Evolutionary conservation across 177 flowering plant genomes (phyloP).

Genomic region (Vitis hybrid): DNA sequence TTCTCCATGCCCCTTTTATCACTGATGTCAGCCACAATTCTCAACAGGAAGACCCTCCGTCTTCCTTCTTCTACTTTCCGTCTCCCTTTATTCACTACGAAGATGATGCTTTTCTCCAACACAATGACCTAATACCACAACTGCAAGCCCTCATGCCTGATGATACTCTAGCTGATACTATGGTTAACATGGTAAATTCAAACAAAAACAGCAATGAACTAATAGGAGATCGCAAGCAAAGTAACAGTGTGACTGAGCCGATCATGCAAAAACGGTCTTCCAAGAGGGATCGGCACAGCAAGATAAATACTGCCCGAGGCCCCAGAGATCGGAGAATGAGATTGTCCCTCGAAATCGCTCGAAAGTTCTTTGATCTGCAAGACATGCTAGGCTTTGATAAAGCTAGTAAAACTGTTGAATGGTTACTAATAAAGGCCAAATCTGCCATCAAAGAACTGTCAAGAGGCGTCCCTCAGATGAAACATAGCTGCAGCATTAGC

Average conservation of each 20-base stretch:
- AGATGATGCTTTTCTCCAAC: conserved; percentile 9
- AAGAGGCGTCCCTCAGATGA: conserved; percentile 5
- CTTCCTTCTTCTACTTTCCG: conserved; percentile 28
- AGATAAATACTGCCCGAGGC: conserved; percentile 73
- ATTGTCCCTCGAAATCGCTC: conserved; percentile 72
- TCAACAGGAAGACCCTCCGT: conserved; percentile 18
- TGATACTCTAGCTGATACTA: not conserved
- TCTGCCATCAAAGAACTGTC: conserved; percentile 49
- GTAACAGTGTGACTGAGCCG: not conserved
- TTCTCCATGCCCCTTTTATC: conserved; percentile 14
- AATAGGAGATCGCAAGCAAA: not conserved
- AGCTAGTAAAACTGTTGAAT: conserved; percentile 75
- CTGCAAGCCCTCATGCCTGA: not conserved
- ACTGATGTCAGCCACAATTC: conserved; percentile 20
- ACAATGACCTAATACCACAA: conserved; percentile 14
- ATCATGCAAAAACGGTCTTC: conserved; percentile 25
- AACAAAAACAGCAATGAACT: not conserved
- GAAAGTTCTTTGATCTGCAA: conserved; percentile 64
- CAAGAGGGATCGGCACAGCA: conserved; percentile 82
- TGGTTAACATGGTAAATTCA: conserved; percentile 3
- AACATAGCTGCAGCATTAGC: conserved; percentile 11
- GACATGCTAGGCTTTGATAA: conserved; percentile 74
- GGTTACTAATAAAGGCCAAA: conserved; percentile 60
- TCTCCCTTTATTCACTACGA: conserved; percentile 20
- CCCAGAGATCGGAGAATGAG: conserved; percentile 80